Conservation (phyloP, 305 asterid genomes). For the Fraxinus greggii region DNA sequence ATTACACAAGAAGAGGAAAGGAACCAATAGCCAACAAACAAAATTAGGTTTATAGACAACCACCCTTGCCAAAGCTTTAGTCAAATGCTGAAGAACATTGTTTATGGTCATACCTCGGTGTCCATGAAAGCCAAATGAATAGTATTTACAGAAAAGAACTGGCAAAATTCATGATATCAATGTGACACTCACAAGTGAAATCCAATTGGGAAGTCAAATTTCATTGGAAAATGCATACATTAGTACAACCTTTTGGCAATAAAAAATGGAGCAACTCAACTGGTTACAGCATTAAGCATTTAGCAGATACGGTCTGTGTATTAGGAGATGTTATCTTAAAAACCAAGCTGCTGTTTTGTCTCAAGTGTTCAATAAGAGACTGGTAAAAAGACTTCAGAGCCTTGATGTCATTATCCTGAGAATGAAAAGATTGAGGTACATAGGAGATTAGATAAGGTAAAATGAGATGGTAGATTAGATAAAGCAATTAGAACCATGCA, state of each 20-base stretch:
- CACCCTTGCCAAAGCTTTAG: slow-evolving; percentile 13
- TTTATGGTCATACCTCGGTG: slow-evolving; percentile 42
- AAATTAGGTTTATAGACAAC: not conserved
- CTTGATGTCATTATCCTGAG: slow-evolving; percentile 69
- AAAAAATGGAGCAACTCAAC: slow-evolving; percentile 28
- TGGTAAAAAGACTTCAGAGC: slow-evolving; percentile 74
- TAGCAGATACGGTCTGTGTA: slow-evolving; percentile 18
- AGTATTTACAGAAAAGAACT: slow-evolving; percentile 58
- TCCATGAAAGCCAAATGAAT: slow-evolving; percentile 32
- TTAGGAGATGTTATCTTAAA: slow-evolving; percentile 51
- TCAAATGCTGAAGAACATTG: slow-evolving; percentile 6
- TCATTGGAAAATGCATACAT: not conserved
- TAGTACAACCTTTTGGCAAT: slow-evolving; percentile 37
- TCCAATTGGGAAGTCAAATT: slow-evolving; percentile 4
- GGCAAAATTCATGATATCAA: slow-evolving; percentile 33
- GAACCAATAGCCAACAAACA: not conserved
- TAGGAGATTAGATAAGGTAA: not conserved
- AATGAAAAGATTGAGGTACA: slow-evolving; percentile 9
- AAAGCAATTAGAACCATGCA: not conserved
- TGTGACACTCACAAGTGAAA: not conserved
- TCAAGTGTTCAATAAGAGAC: slow-evolving; percentile 69
- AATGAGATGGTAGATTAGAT: not conserved
- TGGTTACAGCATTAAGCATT: slow-evolving; percentile 30
- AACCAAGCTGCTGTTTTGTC: slow-evolving; percentile 85
- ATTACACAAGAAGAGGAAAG: not conserved